Base-by-base conservation (phyloP, 371 early-diverging fungal species). In the Catenaria anguillulae region DNA sequence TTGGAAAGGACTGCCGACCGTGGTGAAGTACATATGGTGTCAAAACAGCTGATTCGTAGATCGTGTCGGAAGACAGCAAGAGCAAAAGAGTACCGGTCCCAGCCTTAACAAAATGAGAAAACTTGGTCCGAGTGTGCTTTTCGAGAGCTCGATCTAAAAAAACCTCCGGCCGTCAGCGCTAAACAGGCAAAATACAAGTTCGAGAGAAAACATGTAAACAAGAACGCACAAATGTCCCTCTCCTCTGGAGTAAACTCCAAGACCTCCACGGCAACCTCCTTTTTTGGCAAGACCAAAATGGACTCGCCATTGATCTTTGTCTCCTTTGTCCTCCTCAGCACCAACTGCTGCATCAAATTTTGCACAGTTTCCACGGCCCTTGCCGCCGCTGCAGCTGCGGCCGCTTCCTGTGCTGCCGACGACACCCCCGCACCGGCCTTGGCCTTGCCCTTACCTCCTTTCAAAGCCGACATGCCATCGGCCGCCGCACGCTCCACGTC, bases 241-340 rank as follows among this genome's bases (percentile, higher is more conserved):
- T 72, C 73, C 23, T 62, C 67, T 26, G 42, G 3, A 0, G 43
- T 71, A 62, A 86, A 82, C 2, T 75, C 67, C 12, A 87, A 70
- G 43, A 81, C 81, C 40, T 79, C 77, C 29, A 79, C 77, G 36
- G 77, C 74, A 29, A 84, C 67, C 0, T 64, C 62, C 43, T 82
- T 80, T 10, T 72, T 65, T 0, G 88, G 88, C n/a, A 87, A 63
- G 24, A 71, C 65, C 0, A 87, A 75, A 62, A 87, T 80, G 0
- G 77, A 75, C 23, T 79, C 70, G 0, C 86, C 85, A 35, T 76
- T 61, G 31, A 62, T 61, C 34, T 78, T 77, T 73, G 80, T 81
- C 6, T 73, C 65, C 58, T 86, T 86, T 5, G 84, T 84, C 24
- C 86, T 73, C 24, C 85, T 75, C 23, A 87, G 65, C 0, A 84